Base-by-base conservation (phyloP, 2,329 filamentous ascomycete species). In the Sphaerulina vaccinii region DNA sequence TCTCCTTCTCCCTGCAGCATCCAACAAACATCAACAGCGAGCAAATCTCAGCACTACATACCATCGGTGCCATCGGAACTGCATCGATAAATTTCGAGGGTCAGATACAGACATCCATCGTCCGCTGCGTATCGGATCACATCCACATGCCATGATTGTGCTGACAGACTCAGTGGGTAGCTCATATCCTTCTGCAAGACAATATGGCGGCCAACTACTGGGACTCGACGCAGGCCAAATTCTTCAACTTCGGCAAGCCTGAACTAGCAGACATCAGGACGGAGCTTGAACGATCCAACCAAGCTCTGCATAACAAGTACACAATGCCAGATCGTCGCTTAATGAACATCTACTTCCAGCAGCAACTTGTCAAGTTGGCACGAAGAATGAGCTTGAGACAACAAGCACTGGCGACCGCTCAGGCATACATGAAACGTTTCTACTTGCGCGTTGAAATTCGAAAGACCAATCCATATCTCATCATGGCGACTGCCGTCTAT, bases 151-250 rank as follows among this genome's bases (percentile, higher is more conserved):
- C n/a, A n/a, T n/a, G n/a, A n/a, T n/a, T n/a, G n/a, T n/a, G n/a
- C n/a, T n/a, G n/a, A n/a, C n/a, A n/a, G n/a, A n/a, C n/a, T n/a
- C n/a, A n/a, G n/a, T n/a, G n/a, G n/a, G n/a, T n/a, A n/a, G n/a
- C n/a, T n/a, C n/a, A n/a, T n/a, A n/a, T n/a, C n/a, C n/a, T n/a
- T n/a, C n/a, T n/a, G n/a, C n/a, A 13, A 8, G 16, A 6, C 22
- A 54, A 1, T 53, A 96, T 96, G 92, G 89, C 92, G 27, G 88
- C 91, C 68, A 96, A 92, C 73, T 99, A 92, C 75, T 99, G 91
- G 91, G 87, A 90, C 59, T 97, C 93, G 49, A 93, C 90, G 21
- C 93, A 99, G 73, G 83, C 86, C 62, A 86, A 84, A 62, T 83
- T 88, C 75, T 99, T 93, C 93, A 87, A 89, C 51, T 96, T 95